These are phyloP conservation scores for Chloranthus sessilifolius DNA, from an alignment of 164 flowering plant genomes.

Conservation along the genomic window DNA sequence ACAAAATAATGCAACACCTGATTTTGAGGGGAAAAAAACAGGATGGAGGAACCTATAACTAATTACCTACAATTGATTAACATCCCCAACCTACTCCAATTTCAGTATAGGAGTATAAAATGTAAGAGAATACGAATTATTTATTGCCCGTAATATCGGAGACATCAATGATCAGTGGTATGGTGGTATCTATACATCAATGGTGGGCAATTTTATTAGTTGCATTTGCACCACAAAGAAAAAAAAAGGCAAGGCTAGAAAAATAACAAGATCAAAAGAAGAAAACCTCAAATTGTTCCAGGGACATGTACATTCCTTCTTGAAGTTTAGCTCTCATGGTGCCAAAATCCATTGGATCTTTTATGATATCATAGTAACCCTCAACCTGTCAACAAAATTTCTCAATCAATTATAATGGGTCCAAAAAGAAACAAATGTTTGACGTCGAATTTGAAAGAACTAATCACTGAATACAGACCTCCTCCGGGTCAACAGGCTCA, in stretches of 20 bases:
- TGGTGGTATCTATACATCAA: too few relatives aligned
- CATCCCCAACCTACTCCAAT: too few relatives aligned
- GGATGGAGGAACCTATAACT: too few relatives aligned
- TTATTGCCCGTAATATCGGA: too few relatives aligned
- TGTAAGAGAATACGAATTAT: too few relatives aligned
- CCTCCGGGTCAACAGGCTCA: slow-evolving; percentile 64
- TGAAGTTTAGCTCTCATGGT: slow-evolving; percentile 83
- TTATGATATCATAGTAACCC: slow-evolving; percentile 58
- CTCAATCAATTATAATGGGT: slow-evolving; percentile 2
- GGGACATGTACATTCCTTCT: slow-evolving; percentile 55
- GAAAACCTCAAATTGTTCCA: slow-evolving; percentile 70
- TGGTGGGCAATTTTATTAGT: too few relatives aligned
- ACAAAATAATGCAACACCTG: too few relatives aligned
- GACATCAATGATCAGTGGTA: too few relatives aligned
- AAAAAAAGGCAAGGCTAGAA: background rate
- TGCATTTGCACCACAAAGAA: background rate
- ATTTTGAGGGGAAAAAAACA: too few relatives aligned
- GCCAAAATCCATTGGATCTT: slow-evolving; percentile 88
- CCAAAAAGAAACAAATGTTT: background rate
- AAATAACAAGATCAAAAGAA: background rate
- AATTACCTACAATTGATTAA: too few relatives aligned
- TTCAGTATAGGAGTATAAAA: too few relatives aligned
- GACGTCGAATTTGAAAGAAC: background rate
- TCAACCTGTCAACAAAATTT: slow-evolving; percentile 39
- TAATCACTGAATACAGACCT: slow-evolving; percentile 38